Base-by-base conservation (phyloP, 1,284 basidiomycete genomes). In the Leccinum idahoense region DNA sequence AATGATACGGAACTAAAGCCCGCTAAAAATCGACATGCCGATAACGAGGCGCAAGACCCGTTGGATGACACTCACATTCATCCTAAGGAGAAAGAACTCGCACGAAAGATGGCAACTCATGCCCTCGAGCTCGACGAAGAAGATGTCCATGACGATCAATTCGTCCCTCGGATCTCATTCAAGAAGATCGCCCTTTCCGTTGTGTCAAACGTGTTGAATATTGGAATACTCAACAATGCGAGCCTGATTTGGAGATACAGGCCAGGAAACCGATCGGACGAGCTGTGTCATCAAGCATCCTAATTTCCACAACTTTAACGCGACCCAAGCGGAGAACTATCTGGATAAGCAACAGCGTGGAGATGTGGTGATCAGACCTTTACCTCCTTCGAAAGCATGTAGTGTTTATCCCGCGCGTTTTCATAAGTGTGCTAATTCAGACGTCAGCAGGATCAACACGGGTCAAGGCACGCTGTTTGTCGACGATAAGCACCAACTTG, bases 31-130 rank as follows among this genome's bases (percentile, higher is more conserved):
- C 84, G 92, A 20, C 84, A 85, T 64, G 84, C 87, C 58, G 86
- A 90, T 59, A 87, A 90, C 62, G 84, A 88, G 64, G 81, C 84
- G 11, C 89, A 92, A 11, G 96, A 99, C 76, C 93, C 95, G 5
- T 81, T 99, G 57, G 97, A 99, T 74, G 88, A 90, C 71, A 99
- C 96, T 23, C 91, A 97, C 14, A 94, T 99, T 65, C 97, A 99
- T 75, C 94, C 94, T 1, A 94, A 98, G 76, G 96, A 99, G 77
- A 99, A 99, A 75, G 94, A 98, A 71, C 85, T 98, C 61, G 96
- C 97, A 2, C 89, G 94, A 55, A 98, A 99, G 80, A 98, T 99
- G 94, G 96, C 97, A 44, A 93, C 94, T 12, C 96, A 99, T 75
- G 94, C 96, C 7, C 84, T 98, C 26, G 96, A 98, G 71, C 85